These are phyloP conservation scores for Tympanopsis confertula DNA, from an alignment of 2,329 filamentous ascomycete genomes.

Conservation along the genomic window DNA sequence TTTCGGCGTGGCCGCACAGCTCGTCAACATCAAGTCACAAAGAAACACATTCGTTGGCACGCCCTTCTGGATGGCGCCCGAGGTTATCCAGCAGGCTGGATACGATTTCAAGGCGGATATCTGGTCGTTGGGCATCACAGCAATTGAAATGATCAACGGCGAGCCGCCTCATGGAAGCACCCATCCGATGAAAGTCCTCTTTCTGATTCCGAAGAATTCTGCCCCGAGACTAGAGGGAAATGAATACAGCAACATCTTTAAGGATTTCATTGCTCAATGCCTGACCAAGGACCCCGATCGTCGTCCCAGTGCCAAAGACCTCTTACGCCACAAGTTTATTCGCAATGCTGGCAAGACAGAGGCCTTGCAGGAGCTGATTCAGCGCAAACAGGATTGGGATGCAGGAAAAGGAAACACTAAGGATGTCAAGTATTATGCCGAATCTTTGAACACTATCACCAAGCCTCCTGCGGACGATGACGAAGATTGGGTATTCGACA, in stretches of 20 bases:
- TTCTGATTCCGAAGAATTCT: constrained; percentile 79
- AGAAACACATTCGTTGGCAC: constrained; percentile 96
- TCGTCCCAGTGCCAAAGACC: constrained; percentile 72
- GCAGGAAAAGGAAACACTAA: constrained; percentile 42
- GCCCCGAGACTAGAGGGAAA: constrained; percentile 75
- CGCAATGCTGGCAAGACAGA: constrained; percentile 79
- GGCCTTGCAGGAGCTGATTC: constrained; percentile 74
- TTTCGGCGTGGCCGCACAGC: constrained; percentile 90
- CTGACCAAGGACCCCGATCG: constrained; percentile 83
- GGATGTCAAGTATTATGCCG: constrained; percentile 31
- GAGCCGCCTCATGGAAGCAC: constrained; percentile 79
- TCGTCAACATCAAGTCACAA: constrained; percentile 95
- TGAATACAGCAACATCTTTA: constrained; percentile 74
- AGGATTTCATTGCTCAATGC: constrained; percentile 84
- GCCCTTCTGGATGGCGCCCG: constrained; percentile 93
- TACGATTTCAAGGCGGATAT: constrained; percentile 86
- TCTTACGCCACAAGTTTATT: constrained; percentile 82
- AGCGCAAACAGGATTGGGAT: constrained; percentile 72
- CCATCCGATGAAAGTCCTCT: constrained; percentile 88
- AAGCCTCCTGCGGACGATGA: constrained; percentile 49
- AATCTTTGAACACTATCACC: constrained; percentile 66
- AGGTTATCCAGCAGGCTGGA: constrained; percentile 78
- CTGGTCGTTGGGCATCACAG: constrained; percentile 85
- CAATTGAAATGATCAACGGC: constrained; percentile 77
- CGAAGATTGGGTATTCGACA: constrained; percentile 94